phyloP scores from a whole-genome alignment of 2,329 filamentous ascomycete species.

The Neofusicoccum parvum region DNA sequence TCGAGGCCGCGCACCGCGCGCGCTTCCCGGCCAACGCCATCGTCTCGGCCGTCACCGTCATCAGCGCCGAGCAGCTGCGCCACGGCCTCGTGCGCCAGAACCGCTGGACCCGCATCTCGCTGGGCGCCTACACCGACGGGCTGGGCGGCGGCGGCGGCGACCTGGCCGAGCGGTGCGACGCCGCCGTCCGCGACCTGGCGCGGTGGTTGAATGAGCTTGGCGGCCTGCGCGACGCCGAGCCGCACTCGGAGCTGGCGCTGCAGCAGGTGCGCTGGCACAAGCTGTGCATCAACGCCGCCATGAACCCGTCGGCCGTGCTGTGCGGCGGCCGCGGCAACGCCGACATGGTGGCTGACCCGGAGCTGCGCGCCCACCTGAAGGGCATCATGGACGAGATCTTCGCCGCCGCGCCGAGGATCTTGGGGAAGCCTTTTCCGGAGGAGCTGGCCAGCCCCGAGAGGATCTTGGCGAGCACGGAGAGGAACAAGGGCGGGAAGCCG shows the following conservation, averaged over 20 bases:
- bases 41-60: slow-evolving; percentile 58
- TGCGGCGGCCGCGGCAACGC: slow-evolving; percentile 56
- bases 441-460: slow-evolving; percentile 43
- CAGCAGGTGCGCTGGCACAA: slow-evolving; percentile 67
- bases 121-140: slow-evolving; percentile 65
- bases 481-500: slow-evolving; percentile 56
- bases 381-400: slow-evolving; percentile 52
- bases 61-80: slow-evolving; percentile 56
- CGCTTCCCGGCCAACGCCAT: slow-evolving; percentile 56
- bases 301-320: slow-evolving; percentile 63
- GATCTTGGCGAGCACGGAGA: slow-evolving; percentile 56
- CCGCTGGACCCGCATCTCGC: slow-evolving; percentile 71
- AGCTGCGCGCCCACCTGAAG: slow-evolving; percentile 38
- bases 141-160: slow-evolving; percentile 28
- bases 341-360: slow-evolving; percentile 42
- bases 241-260: slow-evolving; percentile 65
- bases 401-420: slow-evolving; percentile 42
- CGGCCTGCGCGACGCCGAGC: slow-evolving; percentile 66
- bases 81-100: slow-evolving; percentile 69
- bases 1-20: slow-evolving; percentile 57
- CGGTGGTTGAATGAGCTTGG: slow-evolving; percentile 60
- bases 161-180: slow-evolving; percentile 34
- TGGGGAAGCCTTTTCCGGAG: slow-evolving; percentile 39
- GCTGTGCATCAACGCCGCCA: slow-evolving; percentile 62
- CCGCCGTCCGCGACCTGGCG: slow-evolving; percentile 54